phyloP scores from a whole-genome alignment of 768 basidiomycete species.

The Hygrocybe coccinea region DNA sequence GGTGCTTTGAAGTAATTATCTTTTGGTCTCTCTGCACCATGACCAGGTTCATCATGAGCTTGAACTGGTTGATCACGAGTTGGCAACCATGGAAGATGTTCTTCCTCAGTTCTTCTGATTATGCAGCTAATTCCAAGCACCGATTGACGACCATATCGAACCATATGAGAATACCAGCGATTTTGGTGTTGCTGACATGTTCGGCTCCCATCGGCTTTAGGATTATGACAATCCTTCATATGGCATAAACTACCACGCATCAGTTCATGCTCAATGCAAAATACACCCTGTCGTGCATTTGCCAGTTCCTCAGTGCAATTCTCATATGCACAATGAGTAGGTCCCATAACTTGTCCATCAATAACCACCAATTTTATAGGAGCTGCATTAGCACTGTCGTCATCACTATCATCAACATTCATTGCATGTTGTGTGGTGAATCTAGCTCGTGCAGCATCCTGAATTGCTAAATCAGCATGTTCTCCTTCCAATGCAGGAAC shows the following conservation, averaged over 20 bases:
- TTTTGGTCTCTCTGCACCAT: slow-evolving; percentile 8
- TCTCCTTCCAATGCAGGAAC: slow-evolving; percentile 4
- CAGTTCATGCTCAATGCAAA: slow-evolving; percentile 4
- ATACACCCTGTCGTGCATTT: slow-evolving; percentile 4
- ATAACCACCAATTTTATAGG: slow-evolving; percentile 10
- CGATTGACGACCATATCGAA: background rate
- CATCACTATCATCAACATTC: background rate
- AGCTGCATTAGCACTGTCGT: background rate
- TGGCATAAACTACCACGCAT: background rate
- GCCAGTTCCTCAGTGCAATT: slow-evolving; percentile 3
- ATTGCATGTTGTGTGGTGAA: background rate
- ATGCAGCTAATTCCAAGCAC: background rate
- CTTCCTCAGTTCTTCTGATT: background rate
- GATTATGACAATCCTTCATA: slow-evolving; percentile 7
- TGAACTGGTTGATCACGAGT: background rate
- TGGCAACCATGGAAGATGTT: slow-evolving; percentile 2
- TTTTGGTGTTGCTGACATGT: no score
- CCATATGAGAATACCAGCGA: background rate
- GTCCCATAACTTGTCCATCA: slow-evolving; percentile 16
- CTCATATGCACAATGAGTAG: slow-evolving; percentile 10
- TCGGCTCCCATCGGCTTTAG: background rate
- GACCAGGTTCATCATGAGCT: slow-evolving; percentile 10
- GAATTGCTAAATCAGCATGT: background rate
- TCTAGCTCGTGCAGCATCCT: background rate
- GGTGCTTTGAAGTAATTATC: background rate